Base-by-base conservation (phyloP, 208 protist species). In the Crithidia bombi region DNA sequence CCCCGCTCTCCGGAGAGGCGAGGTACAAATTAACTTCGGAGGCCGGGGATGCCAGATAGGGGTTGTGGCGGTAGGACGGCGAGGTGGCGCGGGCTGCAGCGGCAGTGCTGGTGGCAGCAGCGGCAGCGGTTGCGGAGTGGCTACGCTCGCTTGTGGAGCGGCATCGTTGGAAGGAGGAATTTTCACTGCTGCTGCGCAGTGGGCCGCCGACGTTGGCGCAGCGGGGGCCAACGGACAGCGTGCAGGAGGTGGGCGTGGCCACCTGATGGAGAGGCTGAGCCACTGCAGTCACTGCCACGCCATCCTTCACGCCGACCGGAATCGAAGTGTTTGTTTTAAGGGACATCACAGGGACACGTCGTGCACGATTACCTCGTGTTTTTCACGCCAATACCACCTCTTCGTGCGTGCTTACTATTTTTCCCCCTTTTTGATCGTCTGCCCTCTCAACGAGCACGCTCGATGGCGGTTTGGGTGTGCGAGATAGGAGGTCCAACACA, bases 21-120 rank as follows among this genome's bases (percentile, higher is more conserved):
- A 54, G 25, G 33, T 65, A 23, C 14, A 62, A 36, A n/a, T 25
- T 52, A 15, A 25, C 19, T 6, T 67, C 26, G 2, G 70, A 49
- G 62, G 39, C 9, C 0, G 63, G 62, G 7, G 70, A 65, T 44
- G 52, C 51, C 7, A 68, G 26, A 23, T 76, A 76, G 0, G 70
- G 70, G 26, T 76, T 68, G 49, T 76, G 70, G 7, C 70, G 70
- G 70, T 69, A 76, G 3, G 41, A 63, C 10, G 44, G 51, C 26
- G 57, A 47, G 35, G 28, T 25, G 38, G 28, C 39, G 46, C 44
- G 35, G 32, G 25, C 25, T n/a, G n/a, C n/a, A 36, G 19, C 50
- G 10, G 17, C 46, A 43, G 30, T 39, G 52, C 57, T 19, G 33
- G 38, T 14, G 14, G 10, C 38, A 17, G 38, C 38, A 43, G 38